These are phyloP conservation scores for Ceratocystis lukuohia DNA, from an alignment of 2,329 filamentous ascomycete species.

Conservation along the genomic window DNA sequence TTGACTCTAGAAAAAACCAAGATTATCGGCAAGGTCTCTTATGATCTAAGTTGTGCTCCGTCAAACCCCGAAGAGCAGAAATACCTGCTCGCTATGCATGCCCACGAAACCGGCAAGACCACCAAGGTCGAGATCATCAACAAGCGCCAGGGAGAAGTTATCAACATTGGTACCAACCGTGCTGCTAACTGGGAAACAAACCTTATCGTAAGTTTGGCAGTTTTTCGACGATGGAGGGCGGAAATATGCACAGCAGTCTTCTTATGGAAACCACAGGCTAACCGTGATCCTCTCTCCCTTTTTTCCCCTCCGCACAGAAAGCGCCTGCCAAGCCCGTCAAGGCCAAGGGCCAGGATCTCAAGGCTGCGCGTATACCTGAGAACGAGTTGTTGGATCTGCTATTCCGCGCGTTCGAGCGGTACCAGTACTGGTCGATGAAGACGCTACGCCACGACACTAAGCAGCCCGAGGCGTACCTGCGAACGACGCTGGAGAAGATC, in stretches of 20 bases:
- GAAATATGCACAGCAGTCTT: not conserved
- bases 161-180: conserved; percentile 20
- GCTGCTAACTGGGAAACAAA: conserved; percentile 30
- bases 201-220: conserved; percentile 43
- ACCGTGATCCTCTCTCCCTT: conserved; percentile 16
- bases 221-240: not conserved
- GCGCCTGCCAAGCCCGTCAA: conserved; percentile 36
- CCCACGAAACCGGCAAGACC: conserved; percentile 38
- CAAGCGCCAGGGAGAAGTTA: conserved; percentile 26
- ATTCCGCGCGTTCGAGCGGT: conserved; percentile 69
- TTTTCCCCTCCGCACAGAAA: conserved; percentile 33
- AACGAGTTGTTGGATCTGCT: conserved; percentile 78
- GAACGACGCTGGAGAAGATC: conserved; percentile 69
- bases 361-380: conserved; percentile 79
- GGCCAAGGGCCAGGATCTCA: conserved; percentile 57
- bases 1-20: conserved; percentile 55
- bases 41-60: conserved; percentile 64
- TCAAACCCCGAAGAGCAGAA: conserved; percentile 59
- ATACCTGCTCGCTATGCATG: conserved; percentile 47
- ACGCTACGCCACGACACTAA: conserved; percentile 61
- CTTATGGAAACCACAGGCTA: conserved; percentile 17
- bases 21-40: conserved; percentile 56
- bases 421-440: conserved; percentile 90
- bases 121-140: conserved; percentile 30
- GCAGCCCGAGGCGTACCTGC: conserved; percentile 89